These are phyloP conservation scores for Postia placenta DNA, from an alignment of 768 basidiomycete species.

Conservation along the genomic window DNA sequence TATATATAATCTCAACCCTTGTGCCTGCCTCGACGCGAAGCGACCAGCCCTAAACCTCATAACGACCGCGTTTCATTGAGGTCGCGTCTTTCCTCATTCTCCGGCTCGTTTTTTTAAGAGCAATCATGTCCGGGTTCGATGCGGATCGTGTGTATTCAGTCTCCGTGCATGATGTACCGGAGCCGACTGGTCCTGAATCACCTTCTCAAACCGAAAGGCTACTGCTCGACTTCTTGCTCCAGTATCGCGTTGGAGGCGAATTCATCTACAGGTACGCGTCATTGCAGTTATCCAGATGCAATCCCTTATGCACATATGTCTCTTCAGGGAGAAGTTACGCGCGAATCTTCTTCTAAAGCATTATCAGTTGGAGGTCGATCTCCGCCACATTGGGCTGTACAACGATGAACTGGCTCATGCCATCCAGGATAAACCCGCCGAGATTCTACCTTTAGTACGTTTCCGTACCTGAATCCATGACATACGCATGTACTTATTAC, in stretches of 20 bases:
- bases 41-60: constrained; percentile 16
- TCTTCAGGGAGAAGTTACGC: constrained; percentile 77
- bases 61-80: constrained; percentile 2
- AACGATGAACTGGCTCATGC: constrained; percentile 92
- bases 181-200: constrained; percentile 54
- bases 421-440: constrained; percentile 85
- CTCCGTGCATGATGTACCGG: constrained; percentile 61
- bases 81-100: constrained; percentile 8
- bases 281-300: not conserved
- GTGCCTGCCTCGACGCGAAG: constrained; percentile 10
- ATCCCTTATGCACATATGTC: not conserved
- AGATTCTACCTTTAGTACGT: constrained; percentile 80
- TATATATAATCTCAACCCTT: not conserved
- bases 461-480: not conserved
- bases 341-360: constrained; percentile 88
- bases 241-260: constrained; percentile 84
- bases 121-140: constrained; percentile 83
- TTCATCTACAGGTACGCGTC: constrained; percentile 79
- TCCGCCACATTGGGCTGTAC: constrained; percentile 52
- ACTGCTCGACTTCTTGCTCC: constrained; percentile 79
- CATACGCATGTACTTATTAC: too few species aligned
- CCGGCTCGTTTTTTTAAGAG: not conserved
- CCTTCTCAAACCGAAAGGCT: constrained; percentile 78
- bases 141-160: constrained; percentile 76
- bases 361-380: constrained; percentile 53